phyloP scores from a whole-genome alignment of 495 filamentous ascomycete genomes.

The Aspergillus diversus region DNA sequence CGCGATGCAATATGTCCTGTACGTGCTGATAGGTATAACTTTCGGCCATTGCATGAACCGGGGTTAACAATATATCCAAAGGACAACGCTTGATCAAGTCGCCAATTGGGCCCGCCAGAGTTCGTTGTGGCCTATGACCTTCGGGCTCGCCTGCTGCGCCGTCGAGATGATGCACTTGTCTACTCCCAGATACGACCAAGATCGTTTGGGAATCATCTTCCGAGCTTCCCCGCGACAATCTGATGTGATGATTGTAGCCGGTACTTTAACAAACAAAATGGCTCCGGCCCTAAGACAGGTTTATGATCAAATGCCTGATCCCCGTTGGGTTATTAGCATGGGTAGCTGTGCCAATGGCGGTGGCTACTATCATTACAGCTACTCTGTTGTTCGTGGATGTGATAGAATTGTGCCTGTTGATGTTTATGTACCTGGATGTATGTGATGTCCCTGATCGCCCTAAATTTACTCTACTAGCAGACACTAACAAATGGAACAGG shows the following conservation, averaged over 20 bases:
- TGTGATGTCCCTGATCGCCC: slow-evolving; percentile 19
- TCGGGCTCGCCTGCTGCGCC: slow-evolving; percentile 95
- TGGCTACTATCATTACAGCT: slow-evolving; percentile 97
- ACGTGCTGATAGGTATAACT: slow-evolving; percentile 40
- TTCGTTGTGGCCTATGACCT: slow-evolving; percentile 97
- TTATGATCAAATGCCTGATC: slow-evolving; percentile 98
- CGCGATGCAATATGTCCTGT: slow-evolving; percentile 96
- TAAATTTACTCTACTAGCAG: background rate
- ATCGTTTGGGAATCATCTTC: slow-evolving; percentile 96
- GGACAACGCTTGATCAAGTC: slow-evolving; percentile 88
- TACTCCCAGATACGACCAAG: slow-evolving; percentile 94
- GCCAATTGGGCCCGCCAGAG: slow-evolving; percentile 94
- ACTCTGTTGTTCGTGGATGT: slow-evolving; percentile 88
- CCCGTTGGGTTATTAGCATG: slow-evolving; percentile 95
- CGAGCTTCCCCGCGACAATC: slow-evolving; percentile 92
- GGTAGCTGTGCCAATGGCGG: slow-evolving; percentile 94
- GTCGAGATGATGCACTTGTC: slow-evolving; percentile 99
- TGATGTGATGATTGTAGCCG: slow-evolving; percentile 97
- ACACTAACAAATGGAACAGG: slow-evolving; percentile 37
- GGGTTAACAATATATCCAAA: slow-evolving; percentile 36
- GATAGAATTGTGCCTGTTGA: slow-evolving; percentile 95
- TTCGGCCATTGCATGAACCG: background rate
- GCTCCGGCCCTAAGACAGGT: slow-evolving; percentile 92
- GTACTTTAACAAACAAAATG: slow-evolving; percentile 98
- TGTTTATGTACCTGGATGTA: slow-evolving; percentile 93